Evolutionary conservation across 768 basidiomycete genomes (phyloP).

Genomic region (Bullera alba): DNA sequence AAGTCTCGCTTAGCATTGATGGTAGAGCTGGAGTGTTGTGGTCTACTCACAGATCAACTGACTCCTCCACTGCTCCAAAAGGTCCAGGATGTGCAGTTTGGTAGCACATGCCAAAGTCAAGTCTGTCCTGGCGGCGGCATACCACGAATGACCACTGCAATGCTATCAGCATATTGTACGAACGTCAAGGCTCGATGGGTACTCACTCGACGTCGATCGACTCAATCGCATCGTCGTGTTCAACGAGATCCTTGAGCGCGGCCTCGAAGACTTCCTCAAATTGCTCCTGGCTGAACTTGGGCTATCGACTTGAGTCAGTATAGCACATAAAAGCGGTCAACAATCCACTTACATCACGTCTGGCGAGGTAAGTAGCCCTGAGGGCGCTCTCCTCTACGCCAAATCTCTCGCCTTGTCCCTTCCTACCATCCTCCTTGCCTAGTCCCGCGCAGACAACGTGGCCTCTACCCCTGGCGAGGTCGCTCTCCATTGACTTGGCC

Average conservation of each 20-base stretch:
- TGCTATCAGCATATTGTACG: background rate
- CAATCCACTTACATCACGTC: constrained; percentile 28
- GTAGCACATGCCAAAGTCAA: constrained; percentile 46
- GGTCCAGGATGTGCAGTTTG: constrained; percentile 29
- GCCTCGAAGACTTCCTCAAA: constrained; percentile 46
- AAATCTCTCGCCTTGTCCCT: constrained; percentile 30
- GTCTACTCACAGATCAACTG: constrained; percentile 36
- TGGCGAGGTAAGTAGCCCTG: constrained; percentile 17
- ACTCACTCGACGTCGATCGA: constrained; percentile 43
- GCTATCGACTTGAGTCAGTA: constrained; percentile 7
- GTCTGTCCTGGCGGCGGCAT: constrained; percentile 44
- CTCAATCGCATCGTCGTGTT: constrained; percentile 45
- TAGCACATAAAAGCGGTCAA: background rate
- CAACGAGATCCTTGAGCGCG: constrained; percentile 46
- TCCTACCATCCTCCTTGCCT: constrained; percentile 33
- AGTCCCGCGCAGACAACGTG: constrained; percentile 43
- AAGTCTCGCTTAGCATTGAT: constrained; percentile 1
- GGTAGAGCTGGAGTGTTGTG: background rate
- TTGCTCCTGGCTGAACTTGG: constrained; percentile 27
- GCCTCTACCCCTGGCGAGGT: constrained; percentile 39
- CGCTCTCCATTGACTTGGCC: constrained; percentile 34
- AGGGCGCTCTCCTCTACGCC: constrained; percentile 24
- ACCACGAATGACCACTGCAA: constrained; percentile 41
- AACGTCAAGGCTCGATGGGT: background rate
- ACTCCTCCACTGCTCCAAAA: constrained; percentile 41